A percentile compares a stretch with the other conserved stretches of the same genome.
Evolutionary conservation across 2,329 filamentous ascomycete species (phyloP).

Genomic region (Aspergillus novofumigatus): DNA sequence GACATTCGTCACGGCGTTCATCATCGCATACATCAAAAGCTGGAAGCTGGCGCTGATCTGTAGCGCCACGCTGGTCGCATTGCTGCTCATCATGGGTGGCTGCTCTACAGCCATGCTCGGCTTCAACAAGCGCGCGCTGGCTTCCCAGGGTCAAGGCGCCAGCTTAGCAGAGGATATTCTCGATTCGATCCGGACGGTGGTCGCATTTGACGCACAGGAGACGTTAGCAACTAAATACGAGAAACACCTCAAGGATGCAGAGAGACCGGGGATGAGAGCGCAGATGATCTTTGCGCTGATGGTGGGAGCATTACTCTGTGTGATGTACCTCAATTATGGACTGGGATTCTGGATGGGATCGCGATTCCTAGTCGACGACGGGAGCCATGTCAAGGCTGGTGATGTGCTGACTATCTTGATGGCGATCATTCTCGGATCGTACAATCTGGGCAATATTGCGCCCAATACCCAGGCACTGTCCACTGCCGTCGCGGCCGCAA

Average conservation of each 20-base stretch:
- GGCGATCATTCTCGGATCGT: conserved; percentile 34
- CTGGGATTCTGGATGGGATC: conserved; percentile 35
- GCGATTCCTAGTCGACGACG: conserved; percentile 20
- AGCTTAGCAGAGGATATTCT: conserved; percentile 50
- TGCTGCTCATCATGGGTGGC: conserved; percentile 67
- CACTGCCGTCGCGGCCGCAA: conserved; percentile 39
- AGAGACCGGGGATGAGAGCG: conserved; percentile 23
- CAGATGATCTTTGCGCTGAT: conserved; percentile 26
- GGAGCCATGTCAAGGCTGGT: conserved; percentile 18
- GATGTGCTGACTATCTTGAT: conserved; percentile 27
- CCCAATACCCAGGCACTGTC: conserved; percentile 41
- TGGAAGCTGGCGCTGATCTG: conserved; percentile 92
- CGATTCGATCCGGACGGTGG: conserved; percentile 47
- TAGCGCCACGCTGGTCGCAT: conserved; percentile 69
- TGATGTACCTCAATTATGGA: conserved; percentile 31
- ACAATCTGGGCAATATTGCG: conserved; percentile 35
- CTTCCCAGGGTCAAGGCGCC: conserved; percentile 62
- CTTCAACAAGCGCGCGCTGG: conserved; percentile 69
- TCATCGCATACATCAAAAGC: conserved; percentile 82
- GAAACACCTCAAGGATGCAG: conserved; percentile 19
- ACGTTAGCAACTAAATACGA: conserved; percentile 27
- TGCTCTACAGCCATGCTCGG: conserved; percentile 70
- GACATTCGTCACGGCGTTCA: conserved; percentile 78
- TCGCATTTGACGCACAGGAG: conserved; percentile 42
- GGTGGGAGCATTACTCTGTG: conserved; percentile 26